These are phyloP conservation scores for Aquilaria sinensis DNA, from an alignment of 345 rosid species.

Conservation along the genomic window DNA sequence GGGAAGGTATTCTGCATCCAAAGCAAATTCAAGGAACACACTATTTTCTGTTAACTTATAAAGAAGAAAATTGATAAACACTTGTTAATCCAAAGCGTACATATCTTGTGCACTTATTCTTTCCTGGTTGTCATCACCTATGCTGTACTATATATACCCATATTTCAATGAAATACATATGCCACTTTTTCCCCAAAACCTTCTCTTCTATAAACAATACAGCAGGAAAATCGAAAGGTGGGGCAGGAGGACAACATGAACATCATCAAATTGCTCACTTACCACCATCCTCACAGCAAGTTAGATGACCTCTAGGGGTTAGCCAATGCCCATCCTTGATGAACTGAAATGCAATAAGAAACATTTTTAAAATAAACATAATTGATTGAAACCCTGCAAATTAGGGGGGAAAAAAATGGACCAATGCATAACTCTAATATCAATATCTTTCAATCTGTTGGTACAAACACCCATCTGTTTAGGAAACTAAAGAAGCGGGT, in stretches of 20 bases:
- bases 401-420: neutral
- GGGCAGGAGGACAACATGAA: conserved; percentile 37
- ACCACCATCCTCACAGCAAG: conserved; percentile 45
- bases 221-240: conserved; percentile 22
- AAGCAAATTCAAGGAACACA: conserved; percentile 28
- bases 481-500: neutral
- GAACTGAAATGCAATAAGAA: conserved; percentile 22
- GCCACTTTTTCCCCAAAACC: conserved; percentile 12
- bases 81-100: too few species aligned
- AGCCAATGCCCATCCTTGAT: conserved; percentile 23
- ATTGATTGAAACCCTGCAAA: neutral
- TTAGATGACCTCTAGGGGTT: conserved; percentile 34
- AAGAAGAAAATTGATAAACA: too few species aligned
- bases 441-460: neutral
- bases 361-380: neutral
- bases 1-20: conserved; percentile 36
- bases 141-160: too few species aligned
- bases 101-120: too few species aligned
- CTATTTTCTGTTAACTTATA: too few species aligned
- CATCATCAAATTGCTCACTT: conserved; percentile 39
- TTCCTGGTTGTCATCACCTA: too few species aligned
- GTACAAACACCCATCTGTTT: neutral
- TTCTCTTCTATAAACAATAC: conserved; percentile 17
- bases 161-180: too few species aligned
- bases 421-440: neutral